Conservation (phyloP, 176 grass and related monocot genomes). For the Rhynchospora breviuscula region DNA sequence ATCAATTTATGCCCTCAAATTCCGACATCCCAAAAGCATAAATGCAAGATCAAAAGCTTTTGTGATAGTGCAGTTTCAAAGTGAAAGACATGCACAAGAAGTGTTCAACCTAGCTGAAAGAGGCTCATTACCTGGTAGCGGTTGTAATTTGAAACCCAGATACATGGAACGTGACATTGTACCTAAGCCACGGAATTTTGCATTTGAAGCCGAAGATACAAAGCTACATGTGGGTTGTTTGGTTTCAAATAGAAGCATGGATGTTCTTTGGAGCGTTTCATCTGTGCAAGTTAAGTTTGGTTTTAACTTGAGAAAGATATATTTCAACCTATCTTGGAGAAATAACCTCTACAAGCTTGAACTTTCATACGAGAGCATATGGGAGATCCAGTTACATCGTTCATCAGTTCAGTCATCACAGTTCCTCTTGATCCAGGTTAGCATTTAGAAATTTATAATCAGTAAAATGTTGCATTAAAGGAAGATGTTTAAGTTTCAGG, state of each 20-base stretch:
- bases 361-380: slow-evolving; percentile 87
- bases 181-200: slow-evolving; percentile 51
- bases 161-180: slow-evolving; percentile 51
- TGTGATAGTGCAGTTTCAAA: slow-evolving; percentile 68
- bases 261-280: slow-evolving; percentile 29
- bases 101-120: slow-evolving; percentile 19
- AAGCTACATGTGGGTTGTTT: slow-evolving; percentile 58
- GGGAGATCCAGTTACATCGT: slow-evolving; percentile 78
- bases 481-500: background rate
- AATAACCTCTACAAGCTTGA: slow-evolving; percentile 53
- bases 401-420: slow-evolving; percentile 46
- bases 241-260: slow-evolving; percentile 45
- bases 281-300: slow-evolving; percentile 59
- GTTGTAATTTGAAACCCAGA: slow-evolving; percentile 33
- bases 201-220: slow-evolving; percentile 39
- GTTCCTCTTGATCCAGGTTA: slow-evolving; percentile 80
- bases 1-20: slow-evolving; percentile 57
- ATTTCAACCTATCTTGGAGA: slow-evolving; percentile 31
- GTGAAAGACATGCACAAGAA: slow-evolving; percentile 28
- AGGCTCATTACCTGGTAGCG: background rate
- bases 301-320: slow-evolving; percentile 65
- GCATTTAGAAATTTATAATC: slow-evolving; percentile 14
- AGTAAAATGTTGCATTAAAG: background rate
- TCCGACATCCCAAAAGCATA: slow-evolving; percentile 45
- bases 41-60: slow-evolving; percentile 44